These are phyloP conservation scores for Scheffersomyces parashehatae DNA, from an alignment of 1,139 yeast genomes.

Conservation along the genomic window DNA sequence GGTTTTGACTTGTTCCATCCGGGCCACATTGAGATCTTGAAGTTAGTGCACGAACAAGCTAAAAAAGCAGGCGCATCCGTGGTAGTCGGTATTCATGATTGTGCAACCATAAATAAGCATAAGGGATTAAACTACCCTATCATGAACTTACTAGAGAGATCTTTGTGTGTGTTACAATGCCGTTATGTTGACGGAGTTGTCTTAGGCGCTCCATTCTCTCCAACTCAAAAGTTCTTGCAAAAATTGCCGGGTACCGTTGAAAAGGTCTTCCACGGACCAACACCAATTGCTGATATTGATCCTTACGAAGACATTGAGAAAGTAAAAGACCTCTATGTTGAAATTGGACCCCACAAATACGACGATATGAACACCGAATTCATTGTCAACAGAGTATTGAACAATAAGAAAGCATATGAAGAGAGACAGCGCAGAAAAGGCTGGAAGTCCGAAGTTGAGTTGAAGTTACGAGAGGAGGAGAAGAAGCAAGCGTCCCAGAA, in stretches of 20 bases:
- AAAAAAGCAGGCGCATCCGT: slow-evolving; percentile 43
- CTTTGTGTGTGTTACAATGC: slow-evolving; percentile 86
- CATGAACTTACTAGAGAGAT: slow-evolving; percentile 84
- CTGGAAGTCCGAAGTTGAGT: slow-evolving; percentile 57
- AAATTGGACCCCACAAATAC: slow-evolving; percentile 56
- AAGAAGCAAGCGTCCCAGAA: slow-evolving; percentile 4
- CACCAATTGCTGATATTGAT: slow-evolving; percentile 35
- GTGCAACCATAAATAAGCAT: slow-evolving; percentile 52
- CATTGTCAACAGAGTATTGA: slow-evolving; percentile 68
- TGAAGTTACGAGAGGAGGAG: slow-evolving; percentile 26
- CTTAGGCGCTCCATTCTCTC: slow-evolving; percentile 64
- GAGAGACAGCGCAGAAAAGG: slow-evolving; percentile 80
- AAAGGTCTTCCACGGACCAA: slow-evolving; percentile 66
- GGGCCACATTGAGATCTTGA: slow-evolving; percentile 79
- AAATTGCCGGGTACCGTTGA: slow-evolving; percentile 41
- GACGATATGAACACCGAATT: slow-evolving; percentile 61
- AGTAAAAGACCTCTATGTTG: slow-evolving; percentile 37
- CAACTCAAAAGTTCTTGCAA: slow-evolving; percentile 41
- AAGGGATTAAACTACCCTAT: slow-evolving; percentile 77
- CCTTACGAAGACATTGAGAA: slow-evolving; percentile 43
- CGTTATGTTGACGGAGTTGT: slow-evolving; percentile 77
- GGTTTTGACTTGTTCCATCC: slow-evolving; percentile 92
- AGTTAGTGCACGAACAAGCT: slow-evolving; percentile 42
- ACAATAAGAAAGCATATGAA: slow-evolving; percentile 66
- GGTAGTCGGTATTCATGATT: slow-evolving; percentile 73